Base-by-base conservation (phyloP, 441 rosid genomes). In the Geranium incanum region DNA sequence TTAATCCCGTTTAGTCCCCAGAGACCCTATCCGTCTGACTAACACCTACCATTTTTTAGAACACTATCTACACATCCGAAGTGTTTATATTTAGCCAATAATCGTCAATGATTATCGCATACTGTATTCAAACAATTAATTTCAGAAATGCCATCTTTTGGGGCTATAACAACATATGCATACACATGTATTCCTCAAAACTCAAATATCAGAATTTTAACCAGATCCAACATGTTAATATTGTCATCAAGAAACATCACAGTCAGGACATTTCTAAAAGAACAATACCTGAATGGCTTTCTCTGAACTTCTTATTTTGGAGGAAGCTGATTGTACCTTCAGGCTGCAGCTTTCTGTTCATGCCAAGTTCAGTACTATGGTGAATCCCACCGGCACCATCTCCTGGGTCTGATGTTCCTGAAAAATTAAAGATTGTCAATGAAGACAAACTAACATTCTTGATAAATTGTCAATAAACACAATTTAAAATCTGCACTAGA, bases 301-400 rank as follows among this genome's bases (percentile, higher is more conserved):
- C 76, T 77, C 77, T 86, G 18, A 78, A 72, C 80, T 76, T 87
- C 76, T 84, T 89, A 72, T 70, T 79, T 72, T 76, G 73, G 66
- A 67, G 16, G 50, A 68, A 73, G 72, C 72, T 75, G 66, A 9
- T 41, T 4, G 70, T 39, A 68, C 75, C 70, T 67, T 71, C 78
- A 43, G 11, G 66, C 16, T 8, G 65, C 33, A 12, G 48, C n/a
- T 69, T 74, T 71, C 28, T 48, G 52, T 64, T 68, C 33, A 23
- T 16, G 59, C 72, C 69, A 41, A 70, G 7, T 48, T 59, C 73
- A 38, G 50, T 21, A 55, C 41, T 38, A 60, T 23, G 3, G 13
- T 43, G 39, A 75, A 9, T 39, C 60, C 67, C 12, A 70, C 48
- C 39, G 5, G 63, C 19, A 74, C 23, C 55, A 67, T 74, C 75